phyloP scores from a whole-genome alignment of 2,329 filamentous ascomycete genomes.

The Didymella lethalis region DNA sequence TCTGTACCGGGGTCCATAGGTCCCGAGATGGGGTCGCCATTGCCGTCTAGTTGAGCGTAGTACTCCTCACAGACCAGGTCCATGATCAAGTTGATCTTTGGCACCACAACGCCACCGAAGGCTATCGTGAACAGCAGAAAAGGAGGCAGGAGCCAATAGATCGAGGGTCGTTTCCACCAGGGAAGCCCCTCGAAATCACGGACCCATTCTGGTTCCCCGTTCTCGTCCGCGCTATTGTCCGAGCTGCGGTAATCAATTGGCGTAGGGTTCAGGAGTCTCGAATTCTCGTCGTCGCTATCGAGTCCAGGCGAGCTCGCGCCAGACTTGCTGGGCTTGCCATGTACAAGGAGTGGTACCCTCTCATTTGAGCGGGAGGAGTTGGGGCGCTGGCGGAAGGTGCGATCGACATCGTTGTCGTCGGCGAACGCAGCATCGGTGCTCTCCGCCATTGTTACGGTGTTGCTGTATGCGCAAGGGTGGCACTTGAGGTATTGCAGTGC shows the following conservation, averaged over 20 bases:
- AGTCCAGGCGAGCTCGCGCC: constrained; percentile 23
- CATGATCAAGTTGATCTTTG: constrained; percentile 86
- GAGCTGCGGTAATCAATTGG: constrained; percentile 24
- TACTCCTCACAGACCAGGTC: constrained; percentile 84
- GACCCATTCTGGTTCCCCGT: constrained; percentile 40
- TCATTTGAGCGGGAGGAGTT: constrained; percentile 23
- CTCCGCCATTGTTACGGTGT: constrained; percentile 29
- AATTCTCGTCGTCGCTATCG: constrained; percentile 36
- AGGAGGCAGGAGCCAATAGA: constrained; percentile 83
- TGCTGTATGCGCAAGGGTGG: background rate
- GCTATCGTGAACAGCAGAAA: constrained; percentile 84
- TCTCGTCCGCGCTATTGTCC: constrained; percentile 17
- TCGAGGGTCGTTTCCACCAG: constrained; percentile 62
- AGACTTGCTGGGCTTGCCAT: constrained; percentile 24
- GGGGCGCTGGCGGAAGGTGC: constrained; percentile 29
- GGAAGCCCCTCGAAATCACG: constrained; percentile 52
- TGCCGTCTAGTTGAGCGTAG: constrained; percentile 65
- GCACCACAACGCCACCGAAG: constrained; percentile 84
- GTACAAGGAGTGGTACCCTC: constrained; percentile 20
- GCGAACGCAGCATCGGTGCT: constrained; percentile 41
- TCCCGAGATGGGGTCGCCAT: constrained; percentile 48
- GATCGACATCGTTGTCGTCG: constrained; percentile 43
- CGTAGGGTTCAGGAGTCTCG: constrained; percentile 37
- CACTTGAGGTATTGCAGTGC: constrained; percentile 1
- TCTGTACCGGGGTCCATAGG: constrained; percentile 53